phyloP scores from a whole-genome alignment of 2,329 filamentous ascomycete species.

The Cryphonectria nitschkei region DNA sequence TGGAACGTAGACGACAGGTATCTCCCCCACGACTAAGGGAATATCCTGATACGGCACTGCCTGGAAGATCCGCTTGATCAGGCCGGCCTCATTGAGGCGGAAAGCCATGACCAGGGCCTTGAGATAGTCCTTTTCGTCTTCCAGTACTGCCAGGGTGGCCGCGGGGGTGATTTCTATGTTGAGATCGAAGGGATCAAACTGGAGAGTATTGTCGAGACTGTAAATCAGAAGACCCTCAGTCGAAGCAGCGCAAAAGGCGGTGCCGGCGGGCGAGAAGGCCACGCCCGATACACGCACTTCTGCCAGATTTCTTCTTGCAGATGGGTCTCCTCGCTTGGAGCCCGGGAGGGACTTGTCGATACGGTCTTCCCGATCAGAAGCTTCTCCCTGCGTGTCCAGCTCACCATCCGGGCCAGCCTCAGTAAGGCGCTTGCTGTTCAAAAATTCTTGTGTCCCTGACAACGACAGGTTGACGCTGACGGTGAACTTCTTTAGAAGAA shows the following conservation, averaged over 20 bases:
- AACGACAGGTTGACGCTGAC: constrained; percentile 95
- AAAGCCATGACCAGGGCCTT: constrained; percentile 97
- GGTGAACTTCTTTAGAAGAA: constrained; percentile 91
- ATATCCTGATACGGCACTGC: constrained; percentile 77
- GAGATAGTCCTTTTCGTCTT: constrained; percentile 76
- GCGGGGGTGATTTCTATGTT: constrained; percentile 92
- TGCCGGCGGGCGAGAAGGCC: constrained; percentile 85
- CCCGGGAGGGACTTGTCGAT: constrained; percentile 81
- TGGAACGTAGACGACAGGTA: constrained; percentile 85
- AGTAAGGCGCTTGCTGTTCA: constrained; percentile 89
- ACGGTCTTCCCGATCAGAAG: constrained; percentile 85
- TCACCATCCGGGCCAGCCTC: constrained; percentile 84
- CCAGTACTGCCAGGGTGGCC: constrained; percentile 72
- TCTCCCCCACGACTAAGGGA: constrained; percentile 72
- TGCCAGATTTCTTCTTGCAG: constrained; percentile 72
- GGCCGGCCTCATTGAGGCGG: constrained; percentile 82
- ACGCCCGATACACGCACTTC: constrained; percentile 85
- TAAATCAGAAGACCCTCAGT: constrained; percentile 95
- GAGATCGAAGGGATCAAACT: constrained; percentile 96
- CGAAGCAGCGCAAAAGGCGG: constrained; percentile 90
- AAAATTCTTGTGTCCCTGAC: constrained; percentile 93
- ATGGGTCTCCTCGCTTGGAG: constrained; percentile 84
- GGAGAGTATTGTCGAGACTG: constrained; percentile 79
- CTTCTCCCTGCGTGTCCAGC: constrained; percentile 87
- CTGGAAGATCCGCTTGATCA: constrained; percentile 87